Evolutionary conservation across 345 rosid species (phyloP).

Genomic region (Heritiera fomes): DNA sequence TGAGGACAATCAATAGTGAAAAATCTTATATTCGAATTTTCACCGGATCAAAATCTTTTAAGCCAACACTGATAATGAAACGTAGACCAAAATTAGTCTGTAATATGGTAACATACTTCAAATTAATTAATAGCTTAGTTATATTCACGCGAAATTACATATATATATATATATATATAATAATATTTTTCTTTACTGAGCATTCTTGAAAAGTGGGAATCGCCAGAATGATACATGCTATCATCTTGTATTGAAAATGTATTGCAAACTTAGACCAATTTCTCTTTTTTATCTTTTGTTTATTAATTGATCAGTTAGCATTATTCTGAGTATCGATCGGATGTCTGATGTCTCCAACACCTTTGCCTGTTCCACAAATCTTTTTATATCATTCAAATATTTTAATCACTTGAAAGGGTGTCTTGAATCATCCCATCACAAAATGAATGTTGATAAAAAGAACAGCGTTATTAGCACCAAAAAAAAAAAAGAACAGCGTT

Average conservation of each 20-base stretch:
- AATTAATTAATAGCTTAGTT: neutral
- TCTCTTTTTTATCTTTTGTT: neutral
- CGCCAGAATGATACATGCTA: neutral
- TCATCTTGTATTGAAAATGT: neutral
- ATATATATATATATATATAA: too few relatives aligned
- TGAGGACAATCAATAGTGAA: too few relatives aligned
- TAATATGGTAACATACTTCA: too few relatives aligned
- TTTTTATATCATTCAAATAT: neutral
- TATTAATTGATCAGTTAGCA: neutral
- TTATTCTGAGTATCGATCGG: neutral
- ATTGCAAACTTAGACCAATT: neutral
- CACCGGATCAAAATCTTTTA: too few relatives aligned
- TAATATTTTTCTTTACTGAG: neutral
- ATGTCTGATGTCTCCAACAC: neutral
- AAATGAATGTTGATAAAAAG: neutral
- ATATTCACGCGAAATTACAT: neutral
- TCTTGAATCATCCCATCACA: neutral
- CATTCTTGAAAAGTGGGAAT: neutral
- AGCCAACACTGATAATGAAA: too few relatives aligned
- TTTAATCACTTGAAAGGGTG: neutral
- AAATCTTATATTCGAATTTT: too few relatives aligned
- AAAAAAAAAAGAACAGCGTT: neutral
- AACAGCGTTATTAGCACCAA: neutral
- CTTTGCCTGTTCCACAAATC: neutral
- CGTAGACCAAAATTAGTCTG: too few relatives aligned